Evolutionary conservation across 2,329 filamentous ascomycete species (phyloP), one percentile per base, ranked within the genome.

Genomic region (Apiospora rasikravindrae): DNA sequence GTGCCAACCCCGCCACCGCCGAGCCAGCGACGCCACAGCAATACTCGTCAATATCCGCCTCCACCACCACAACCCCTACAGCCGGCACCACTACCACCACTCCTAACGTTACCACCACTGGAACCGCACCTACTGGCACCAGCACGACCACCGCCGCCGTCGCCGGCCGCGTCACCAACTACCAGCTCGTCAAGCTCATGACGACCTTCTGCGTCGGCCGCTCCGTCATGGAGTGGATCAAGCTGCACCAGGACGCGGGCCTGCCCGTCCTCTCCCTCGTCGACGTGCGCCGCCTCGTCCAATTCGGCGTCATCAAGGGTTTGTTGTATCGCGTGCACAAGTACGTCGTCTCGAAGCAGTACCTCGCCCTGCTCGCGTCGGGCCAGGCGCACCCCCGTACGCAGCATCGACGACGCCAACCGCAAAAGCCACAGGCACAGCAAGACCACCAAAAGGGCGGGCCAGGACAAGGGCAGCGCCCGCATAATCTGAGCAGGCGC

Each of bases 281-380:
- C 72, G 96, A 99, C 81, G 90, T 98, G 71, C 90, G 96, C 16
- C 92, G 96, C 40, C 92, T 99, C 74, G 94, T 98, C 74, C 97
- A 97, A 73, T 99, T 98, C 78, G 96, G 96, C 72, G 89, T 98
- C 73, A 97, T 98, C 81, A 98, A 98, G 83, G 95, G 96, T 22
- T 93, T 97, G 76, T 84, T 99, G 33, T 98, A 98, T 82, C 90
- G 96, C 45, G 92, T 98, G 53, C 94, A 98, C 84, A 97, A 96
- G 81, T 97, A 97, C 80, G 93, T 94, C 40, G 89, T 97, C 1
- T 91, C 88, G 4, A 90, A 90, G 78, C 88, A 90, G 79, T 89
- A 90, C 76, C 82, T 92, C 29, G 85, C 87, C 10, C 83, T 84
- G 2, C 79, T 91, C 71, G 89, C 88, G 1, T 87, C 87, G 51